Base-by-base conservation (phyloP, 1,139 yeast species). In the Yamadazyma spencermartinsiae region DNA sequence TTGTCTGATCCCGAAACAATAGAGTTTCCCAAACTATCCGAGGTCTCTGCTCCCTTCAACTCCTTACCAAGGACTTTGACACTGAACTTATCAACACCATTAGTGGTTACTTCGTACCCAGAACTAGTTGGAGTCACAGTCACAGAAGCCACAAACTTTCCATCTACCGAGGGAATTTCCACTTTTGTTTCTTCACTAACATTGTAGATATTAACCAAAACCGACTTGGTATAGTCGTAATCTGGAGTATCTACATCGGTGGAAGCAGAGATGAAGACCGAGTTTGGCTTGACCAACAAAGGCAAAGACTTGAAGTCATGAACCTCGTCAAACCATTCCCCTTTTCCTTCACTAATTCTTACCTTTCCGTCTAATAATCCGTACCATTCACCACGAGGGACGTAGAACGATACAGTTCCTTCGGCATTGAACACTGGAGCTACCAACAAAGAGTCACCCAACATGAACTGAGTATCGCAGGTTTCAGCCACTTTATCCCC, bases 311-410 rank as follows among this genome's bases (percentile, higher is more conserved):
- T 43, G 46, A 49, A 61, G 35, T 53, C 60, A 42, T 63, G 67
- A 10, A 35, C 45, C 43, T 63, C 68, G 6, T 43, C 49, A 27
- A 51, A 31, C 55, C 55, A 61, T 38, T 52, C 53, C 5, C 65
- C 64, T 21, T 38, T 39, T n/a, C 55, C 51, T 10, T 18, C 27
- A 13, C 51, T 34, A 4, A 36, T 35, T 35, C 66, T 52, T 15
- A 52, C 37, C 37, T 54, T 52, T 14, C 67, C 65, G 34, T 62
- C 67, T 9, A 63, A 45, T 23, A 45, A 45, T 1, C 67, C 66
- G 40, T 57, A 60, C 68, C 68, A 63, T 30, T 52, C 40, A 9
- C 61, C 63, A 17, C 48, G 45, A 2, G 68, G 68, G 15, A 63
- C 46, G 41, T 57, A 63, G 44, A 48, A 61, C 2, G 50, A 37